Base-by-base conservation (phyloP, 805 yeast genomes). In the Starmerella cellae region DNA sequence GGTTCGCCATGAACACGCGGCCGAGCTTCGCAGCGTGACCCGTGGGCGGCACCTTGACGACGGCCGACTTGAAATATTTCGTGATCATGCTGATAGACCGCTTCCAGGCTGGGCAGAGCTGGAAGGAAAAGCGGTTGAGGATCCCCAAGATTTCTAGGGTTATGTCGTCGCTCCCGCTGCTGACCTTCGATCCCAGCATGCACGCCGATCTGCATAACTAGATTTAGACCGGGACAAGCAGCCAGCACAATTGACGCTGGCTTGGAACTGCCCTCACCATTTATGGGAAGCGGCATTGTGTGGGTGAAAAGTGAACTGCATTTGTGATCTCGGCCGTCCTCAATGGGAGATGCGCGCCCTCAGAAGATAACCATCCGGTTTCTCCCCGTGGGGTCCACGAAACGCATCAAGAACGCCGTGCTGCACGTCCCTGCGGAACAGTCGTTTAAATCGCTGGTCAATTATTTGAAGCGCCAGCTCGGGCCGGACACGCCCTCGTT, bases 61-160 rank as follows among this genome's bases (percentile, higher is more conserved):
- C 67, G 8, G 84, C 83, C 50, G 75, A 75, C 28, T 85, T 69
- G 65, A 88, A 83, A 64, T 80, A 87, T 62, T 83, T 84, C 31
- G 96, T 88, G 56, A 87, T 81, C 97, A 87, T 87, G 16, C 9
- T 16, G 13, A 13, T 13, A 13, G n/a, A 13, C 30, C 30, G 30
- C 13, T 27, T 27, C 30, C n/a, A n/a, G 30, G 30, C 30, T 13
- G n/a, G 30, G 30, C 14, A n/a, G 30, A 27, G 30, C 13, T 13
- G 13, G 30, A 27, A 27, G 30, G 13, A 27, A 13, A 27, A 27
- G n/a, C n/a, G 30, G 13, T 13, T 13, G n/a, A 27, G n/a, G n/a
- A 13, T 27, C 13, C 13, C 30, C 30, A n/a, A n/a, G n/a, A n/a
- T n/a, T n/a, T n/a, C n/a, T n/a, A n/a, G n/a, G n/a, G n/a, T n/a